Conservation (phyloP, 2,329 filamentous ascomycete genomes). For the Pyrenochaeta sp. region DNA sequence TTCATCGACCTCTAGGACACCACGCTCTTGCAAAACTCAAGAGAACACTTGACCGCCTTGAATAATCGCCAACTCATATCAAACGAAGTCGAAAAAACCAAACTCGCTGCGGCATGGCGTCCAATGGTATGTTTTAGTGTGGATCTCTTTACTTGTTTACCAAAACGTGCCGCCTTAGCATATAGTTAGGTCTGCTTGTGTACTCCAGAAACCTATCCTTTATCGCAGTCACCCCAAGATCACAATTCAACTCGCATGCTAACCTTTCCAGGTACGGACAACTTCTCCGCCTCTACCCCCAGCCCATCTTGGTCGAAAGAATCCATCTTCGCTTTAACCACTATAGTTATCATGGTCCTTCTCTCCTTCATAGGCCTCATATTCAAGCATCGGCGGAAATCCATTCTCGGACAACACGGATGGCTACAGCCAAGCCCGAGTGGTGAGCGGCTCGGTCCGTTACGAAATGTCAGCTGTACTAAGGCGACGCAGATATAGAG, state of each 20-base stretch:
- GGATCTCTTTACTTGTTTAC: not conserved
- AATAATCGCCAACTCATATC: too few species aligned
- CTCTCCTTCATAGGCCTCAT: not conserved
- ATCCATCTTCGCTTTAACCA: constrained; percentile 4
- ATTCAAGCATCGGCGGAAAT: not conserved
- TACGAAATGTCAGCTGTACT: not conserved
- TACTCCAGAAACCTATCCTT: too few species aligned
- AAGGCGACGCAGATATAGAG: not conserved
- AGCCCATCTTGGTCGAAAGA: constrained; percentile 6
- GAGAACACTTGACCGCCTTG: too few species aligned
- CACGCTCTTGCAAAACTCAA: too few species aligned
- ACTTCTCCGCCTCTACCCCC: not conserved
- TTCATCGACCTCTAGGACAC: too few species aligned
- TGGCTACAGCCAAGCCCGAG: not conserved
- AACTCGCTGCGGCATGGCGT: not conserved
- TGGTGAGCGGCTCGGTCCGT: not conserved
- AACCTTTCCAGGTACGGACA: not conserved
- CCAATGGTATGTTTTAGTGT: not conserved
- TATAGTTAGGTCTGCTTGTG: too few species aligned
- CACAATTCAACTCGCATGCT: not conserved
- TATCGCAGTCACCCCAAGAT: too few species aligned
- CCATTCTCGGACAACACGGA: not conserved
- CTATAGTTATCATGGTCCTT: constrained; percentile 4
- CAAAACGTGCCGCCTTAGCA: too few species aligned
- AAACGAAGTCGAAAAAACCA: too few species aligned